phyloP scores from a whole-genome alignment of 108 stramenopile genomes.

The Conticribra weissflogii region DNA sequence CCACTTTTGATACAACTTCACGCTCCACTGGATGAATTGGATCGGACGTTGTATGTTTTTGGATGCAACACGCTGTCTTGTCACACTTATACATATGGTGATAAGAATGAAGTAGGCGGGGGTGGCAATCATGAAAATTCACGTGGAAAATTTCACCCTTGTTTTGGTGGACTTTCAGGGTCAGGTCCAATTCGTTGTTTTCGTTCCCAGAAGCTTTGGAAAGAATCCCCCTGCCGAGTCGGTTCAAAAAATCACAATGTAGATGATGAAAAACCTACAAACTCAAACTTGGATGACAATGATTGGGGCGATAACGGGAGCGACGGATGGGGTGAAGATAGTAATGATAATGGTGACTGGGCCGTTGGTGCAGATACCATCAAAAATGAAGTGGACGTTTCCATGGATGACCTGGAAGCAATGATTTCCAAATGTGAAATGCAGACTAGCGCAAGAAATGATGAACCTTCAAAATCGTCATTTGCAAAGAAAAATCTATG shows the following conservation, averaged over 20 bases:
- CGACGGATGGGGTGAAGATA: conserved; percentile 19
- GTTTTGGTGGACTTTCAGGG: conserved; percentile 50
- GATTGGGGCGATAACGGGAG: conserved; percentile 36
- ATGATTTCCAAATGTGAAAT: conserved; percentile 57
- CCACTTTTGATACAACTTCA: conserved; percentile 61
- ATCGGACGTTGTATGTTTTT: conserved; percentile 50
- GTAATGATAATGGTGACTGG: conserved; percentile 34
- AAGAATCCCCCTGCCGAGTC: neutral
- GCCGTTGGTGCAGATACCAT: conserved; percentile 3
- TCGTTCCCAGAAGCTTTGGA: conserved; percentile 32
- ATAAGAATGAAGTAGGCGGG: neutral
- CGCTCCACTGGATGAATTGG: conserved; percentile 46
- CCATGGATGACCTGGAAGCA: conserved; percentile 66
- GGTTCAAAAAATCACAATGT: conserved; percentile 11
- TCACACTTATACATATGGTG: conserved; percentile 10
- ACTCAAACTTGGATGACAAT: conserved; percentile 56
- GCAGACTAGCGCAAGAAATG: conserved; percentile 10
- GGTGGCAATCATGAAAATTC: neutral
- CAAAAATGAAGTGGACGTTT: neutral
- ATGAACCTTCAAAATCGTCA: conserved; percentile 1
- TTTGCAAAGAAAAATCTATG: conserved; percentile 11
- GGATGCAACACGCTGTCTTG: conserved; percentile 63
- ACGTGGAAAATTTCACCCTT: conserved; percentile 31
- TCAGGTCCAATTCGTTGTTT: conserved; percentile 53
- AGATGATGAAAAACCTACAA: conserved; percentile 27